These are phyloP conservation scores for Trichoderma harzianum DNA, from an alignment of 2,329 filamentous ascomycete species.

Conservation along the genomic window DNA sequence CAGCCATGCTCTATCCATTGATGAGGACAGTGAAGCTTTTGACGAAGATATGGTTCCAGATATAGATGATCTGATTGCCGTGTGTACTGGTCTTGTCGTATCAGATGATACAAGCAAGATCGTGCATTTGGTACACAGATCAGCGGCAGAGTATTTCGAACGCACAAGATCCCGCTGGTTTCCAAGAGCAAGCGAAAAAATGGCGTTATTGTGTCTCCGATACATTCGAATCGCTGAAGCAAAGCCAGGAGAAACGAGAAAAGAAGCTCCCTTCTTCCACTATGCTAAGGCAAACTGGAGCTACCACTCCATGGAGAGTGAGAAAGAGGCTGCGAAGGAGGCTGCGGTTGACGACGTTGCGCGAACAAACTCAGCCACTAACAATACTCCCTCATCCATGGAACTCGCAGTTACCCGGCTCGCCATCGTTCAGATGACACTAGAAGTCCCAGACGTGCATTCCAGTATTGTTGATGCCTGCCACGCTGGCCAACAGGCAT, in stretches of 20 bases:
- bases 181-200: neutral
- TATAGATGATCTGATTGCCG: neutral
- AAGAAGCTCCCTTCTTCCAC: neutral
- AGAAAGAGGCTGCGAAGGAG: neutral
- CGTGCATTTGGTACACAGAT: neutral
- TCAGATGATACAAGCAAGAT: neutral
- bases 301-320: neutral
- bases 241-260: neutral
- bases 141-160: neutral
- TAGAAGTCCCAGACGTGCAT: neutral
- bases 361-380: neutral
- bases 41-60: neutral
- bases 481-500: neutral
- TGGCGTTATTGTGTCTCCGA: neutral
- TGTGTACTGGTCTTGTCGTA: neutral
- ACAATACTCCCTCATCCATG: neutral
- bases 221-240: neutral
- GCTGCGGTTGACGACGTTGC: accelerated
- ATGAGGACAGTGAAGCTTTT: neutral
- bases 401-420: neutral
- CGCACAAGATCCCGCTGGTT: neutral
- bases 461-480: neutral
- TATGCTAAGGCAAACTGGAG: neutral
- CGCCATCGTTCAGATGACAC: neutral
- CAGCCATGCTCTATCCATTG: neutral